Conservation (phyloP, 2,329 filamentous ascomycete genomes). For the Claviceps citrina region DNA sequence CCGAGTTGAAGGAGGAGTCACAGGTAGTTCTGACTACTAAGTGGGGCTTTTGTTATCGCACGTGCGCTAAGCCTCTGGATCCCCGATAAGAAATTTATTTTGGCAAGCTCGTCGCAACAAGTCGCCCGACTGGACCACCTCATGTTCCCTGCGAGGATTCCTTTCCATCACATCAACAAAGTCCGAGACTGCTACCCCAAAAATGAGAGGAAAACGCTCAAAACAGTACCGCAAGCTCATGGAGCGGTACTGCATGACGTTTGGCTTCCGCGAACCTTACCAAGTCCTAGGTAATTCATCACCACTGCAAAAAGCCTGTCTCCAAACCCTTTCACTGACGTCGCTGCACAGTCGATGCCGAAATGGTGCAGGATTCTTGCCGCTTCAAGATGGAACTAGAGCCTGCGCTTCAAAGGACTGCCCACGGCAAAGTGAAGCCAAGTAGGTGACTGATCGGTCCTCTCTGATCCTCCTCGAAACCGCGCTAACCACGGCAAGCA, state of each 20-base stretch:
- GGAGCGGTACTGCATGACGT: slow-evolving; percentile 75
- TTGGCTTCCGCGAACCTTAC: slow-evolving; percentile 86
- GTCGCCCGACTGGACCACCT: not conserved
- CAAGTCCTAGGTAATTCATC: slow-evolving; percentile 55
- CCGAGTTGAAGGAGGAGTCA: too few species aligned
- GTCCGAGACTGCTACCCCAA: too few species aligned
- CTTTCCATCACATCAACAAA: too few species aligned
- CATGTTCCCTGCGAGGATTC: too few species aligned
- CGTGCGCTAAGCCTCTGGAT: slow-evolving; percentile 13
- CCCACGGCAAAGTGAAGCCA: slow-evolving; percentile 75
- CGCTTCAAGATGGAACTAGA: slow-evolving; percentile 83
- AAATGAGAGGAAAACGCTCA: slow-evolving; percentile 35
- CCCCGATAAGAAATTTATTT: slow-evolving; percentile 27
- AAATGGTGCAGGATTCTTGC: slow-evolving; percentile 68
- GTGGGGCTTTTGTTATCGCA: slow-evolving; percentile 17
- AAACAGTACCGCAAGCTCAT: slow-evolving; percentile 66
- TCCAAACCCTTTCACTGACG: not conserved
- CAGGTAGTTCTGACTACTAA: not conserved
- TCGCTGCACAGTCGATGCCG: slow-evolving; percentile 51
- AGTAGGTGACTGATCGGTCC: slow-evolving; percentile 32
- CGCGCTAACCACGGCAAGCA: slow-evolving; percentile 17
- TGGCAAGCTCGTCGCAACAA: slow-evolving; percentile 5
- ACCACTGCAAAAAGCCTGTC: not conserved
- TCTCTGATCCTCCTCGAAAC: not conserved
- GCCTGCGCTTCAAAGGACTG: slow-evolving; percentile 59